Base-by-base conservation (phyloP, 805 yeast genomes). In the Barnettozyma populi region DNA sequence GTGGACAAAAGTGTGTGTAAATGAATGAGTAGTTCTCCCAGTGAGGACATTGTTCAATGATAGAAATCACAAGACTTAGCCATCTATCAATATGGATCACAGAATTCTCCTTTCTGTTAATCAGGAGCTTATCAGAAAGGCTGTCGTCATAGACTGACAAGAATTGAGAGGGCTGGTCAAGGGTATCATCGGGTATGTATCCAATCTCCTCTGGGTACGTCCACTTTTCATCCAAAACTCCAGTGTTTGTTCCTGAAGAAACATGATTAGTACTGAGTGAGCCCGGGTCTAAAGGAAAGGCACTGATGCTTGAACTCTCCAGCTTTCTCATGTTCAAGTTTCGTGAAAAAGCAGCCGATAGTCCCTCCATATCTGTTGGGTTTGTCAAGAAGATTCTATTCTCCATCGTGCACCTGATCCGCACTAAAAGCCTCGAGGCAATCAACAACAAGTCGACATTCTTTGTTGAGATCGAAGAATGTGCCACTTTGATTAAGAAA, bases 1-100 rank as follows among this genome's bases (percentile, higher is more conserved):
- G 95, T 0, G 87, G 78, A 56, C 89, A 81, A 46, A 86, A 71
- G 61, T 84, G 88, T 0, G 85, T 78, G 71, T 83, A 69, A 1
- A 80, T 63, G 56, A 71, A 84, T 0, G 90, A 79, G 61, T 82
- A 86, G 1, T 79, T 60, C 52, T 84, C 92, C 94, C 92, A 86
- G 50, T 76, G 75, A 16, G 76, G 69, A 36, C 80, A 80, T 4
- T 70, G 68, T 11, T 75, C 74, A 53, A 86, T 57, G 0, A 82
- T 69, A 7, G 67, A 64, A 10, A 75, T 60, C 6, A 82, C 77
- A 11, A 80, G 50, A 0, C 68, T 58, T 8, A 84, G 62, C 84
- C 90, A 78, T 14, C 62, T 59, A 5, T 71, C 57, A n/a, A 79
- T 66, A 51, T 78, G 79, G 20, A 81, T 53, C 13, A 53, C 49